A percentile compares a stretch with the other conserved stretches of the same genome.
Conservation (phyloP, 2,329 filamentous ascomycete genomes). For the Fonsecaea nubica region DNA sequence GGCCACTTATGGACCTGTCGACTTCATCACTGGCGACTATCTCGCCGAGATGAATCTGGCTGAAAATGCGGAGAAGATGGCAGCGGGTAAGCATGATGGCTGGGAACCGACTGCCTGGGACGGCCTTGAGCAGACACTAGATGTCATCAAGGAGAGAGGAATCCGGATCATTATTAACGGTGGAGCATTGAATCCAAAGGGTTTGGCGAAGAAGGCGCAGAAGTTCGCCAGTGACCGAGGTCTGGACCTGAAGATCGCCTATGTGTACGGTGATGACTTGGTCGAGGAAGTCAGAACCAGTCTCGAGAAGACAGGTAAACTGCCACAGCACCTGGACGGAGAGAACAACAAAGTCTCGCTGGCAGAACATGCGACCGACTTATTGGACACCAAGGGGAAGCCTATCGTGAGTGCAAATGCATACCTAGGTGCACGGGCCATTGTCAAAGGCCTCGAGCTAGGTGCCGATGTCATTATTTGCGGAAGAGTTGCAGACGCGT, state of each 20-base stretch:
- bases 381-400: conserved; percentile 47
- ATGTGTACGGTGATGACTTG: conserved; percentile 56
- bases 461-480: conserved; percentile 54
- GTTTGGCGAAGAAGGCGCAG: conserved; percentile 53
- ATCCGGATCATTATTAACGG: conserved; percentile 66
- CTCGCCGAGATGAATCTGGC: conserved; percentile 56
- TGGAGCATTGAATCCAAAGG: conserved; percentile 62
- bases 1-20: conserved; percentile 48
- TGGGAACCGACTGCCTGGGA: conserved; percentile 59
- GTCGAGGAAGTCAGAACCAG: conserved; percentile 44
- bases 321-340: conserved; percentile 52
- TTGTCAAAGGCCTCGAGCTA: conserved; percentile 49
- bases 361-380: conserved; percentile 48
- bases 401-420: conserved; percentile 57
- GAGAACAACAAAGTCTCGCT: conserved; percentile 48
- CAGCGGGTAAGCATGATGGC: conserved; percentile 50
- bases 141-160: conserved; percentile 54
- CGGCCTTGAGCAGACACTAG: conserved; percentile 54
- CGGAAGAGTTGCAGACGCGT: conserved; percentile 57
- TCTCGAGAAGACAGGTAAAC: conserved; percentile 44
- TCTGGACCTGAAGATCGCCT: conserved; percentile 52
- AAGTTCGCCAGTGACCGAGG: conserved; percentile 46
- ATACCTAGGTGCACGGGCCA: conserved; percentile 61
- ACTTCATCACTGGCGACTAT: conserved; percentile 63
- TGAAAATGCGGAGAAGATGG: conserved; percentile 53